Percentiles rank a stretch among this genome's conserved stretches.
Evolutionary conservation across 1,284 basidiomycete genomes (phyloP).

Genomic region (Melanopsichium pennsylvanicum): DNA sequence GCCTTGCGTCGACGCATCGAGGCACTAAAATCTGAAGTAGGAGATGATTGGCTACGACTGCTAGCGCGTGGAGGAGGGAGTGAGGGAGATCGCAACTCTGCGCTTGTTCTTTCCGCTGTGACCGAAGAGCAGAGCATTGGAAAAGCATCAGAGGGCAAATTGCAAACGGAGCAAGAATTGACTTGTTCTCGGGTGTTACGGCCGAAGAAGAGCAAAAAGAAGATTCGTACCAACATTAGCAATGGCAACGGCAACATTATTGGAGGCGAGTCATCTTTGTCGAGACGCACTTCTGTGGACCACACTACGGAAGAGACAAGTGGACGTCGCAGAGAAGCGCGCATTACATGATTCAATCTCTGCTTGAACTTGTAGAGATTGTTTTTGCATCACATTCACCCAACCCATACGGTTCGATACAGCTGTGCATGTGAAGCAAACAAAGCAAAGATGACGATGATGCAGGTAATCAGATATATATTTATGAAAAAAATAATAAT

Average conservation of each 20-base stretch:
- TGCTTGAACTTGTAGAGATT: no score
- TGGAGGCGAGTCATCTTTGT: neutral
- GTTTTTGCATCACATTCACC: no score
- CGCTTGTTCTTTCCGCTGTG: neutral
- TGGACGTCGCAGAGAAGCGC: constrained; percentile 2
- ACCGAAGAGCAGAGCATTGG: neutral
- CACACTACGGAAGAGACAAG: neutral
- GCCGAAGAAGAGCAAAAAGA: constrained; percentile 10
- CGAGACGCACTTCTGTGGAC: neutral
- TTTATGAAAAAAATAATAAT: no score
- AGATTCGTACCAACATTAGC: neutral
- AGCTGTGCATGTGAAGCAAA: neutral
- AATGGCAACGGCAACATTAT: no score
- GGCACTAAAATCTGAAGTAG: constrained; percentile 56
- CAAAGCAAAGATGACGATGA: neutral
- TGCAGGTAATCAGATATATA: no score
- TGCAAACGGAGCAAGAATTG: no score
- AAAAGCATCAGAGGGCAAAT: neutral
- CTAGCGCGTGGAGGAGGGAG: constrained; percentile 28
- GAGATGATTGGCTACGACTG: constrained; percentile 63
- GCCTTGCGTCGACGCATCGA: constrained; percentile 56
- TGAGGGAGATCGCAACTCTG: constrained; percentile 5
- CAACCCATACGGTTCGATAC: no score
- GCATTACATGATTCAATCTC: neutral
- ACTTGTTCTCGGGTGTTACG: neutral